Base-by-base conservation (phyloP, 1,139 yeast genomes). In the Saccharomyces hybrid region DNA sequence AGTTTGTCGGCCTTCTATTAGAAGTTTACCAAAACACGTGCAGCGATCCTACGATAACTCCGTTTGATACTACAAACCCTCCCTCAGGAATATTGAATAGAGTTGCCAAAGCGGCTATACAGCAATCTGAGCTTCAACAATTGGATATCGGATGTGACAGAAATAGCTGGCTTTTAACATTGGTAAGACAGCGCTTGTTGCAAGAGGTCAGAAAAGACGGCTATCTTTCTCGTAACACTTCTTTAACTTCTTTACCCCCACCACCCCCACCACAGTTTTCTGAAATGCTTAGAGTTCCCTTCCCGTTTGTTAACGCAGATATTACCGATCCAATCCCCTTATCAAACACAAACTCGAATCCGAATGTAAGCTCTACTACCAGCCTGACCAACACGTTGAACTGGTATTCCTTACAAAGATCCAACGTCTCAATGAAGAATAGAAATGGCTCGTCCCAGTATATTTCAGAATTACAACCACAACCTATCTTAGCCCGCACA, bases 51-150 rank as follows among this genome's bases (percentile, higher is more conserved):
- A 64, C 68, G 5, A 60, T 65, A 11, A 69, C 73, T 3, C 73
- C 73, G 1, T 70, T 69, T 50, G 73, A 70, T 51, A 58, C 60
- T 27, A 52, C 53, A 19, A 68, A 68, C 52, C 73, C 73, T 8
- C 72, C 73, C 1, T 64, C 69, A 2, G 72, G 71, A 3, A 66
- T 70, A 7, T 55, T 69, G n/a, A 65, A 66, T 47, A 62, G 60
- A 46, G 67, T 66, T 1, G 69, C 70, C 2, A 66, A 65, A 54
- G 50, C 63, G 6, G 62, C 72, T 2, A 58, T 68, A 5, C 62
- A 63, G 34, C 60, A 55, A 48, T 63, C 71, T 1, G 60, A 57
- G 25, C 48, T 31, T 6, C 55, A 51, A 25, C 60, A 58, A 8
- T 55, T 67, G 5, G 68, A 67, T 14, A 57, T 65, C 8, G 70